phyloP scores from a whole-genome alignment of 1,139 yeast species.

The Debaryomyces nepalensis region DNA sequence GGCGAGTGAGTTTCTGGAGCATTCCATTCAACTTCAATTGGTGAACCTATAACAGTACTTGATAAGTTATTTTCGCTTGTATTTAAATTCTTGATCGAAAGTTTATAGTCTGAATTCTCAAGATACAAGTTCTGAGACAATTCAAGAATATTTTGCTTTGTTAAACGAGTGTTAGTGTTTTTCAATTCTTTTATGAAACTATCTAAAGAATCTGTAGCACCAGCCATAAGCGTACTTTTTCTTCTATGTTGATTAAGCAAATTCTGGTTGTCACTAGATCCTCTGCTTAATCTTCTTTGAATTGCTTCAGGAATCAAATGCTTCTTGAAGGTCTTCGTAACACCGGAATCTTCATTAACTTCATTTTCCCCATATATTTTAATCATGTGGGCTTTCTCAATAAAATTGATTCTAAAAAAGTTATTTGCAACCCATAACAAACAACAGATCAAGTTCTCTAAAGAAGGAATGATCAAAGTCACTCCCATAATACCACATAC shows the following conservation, averaged over 20 bases:
- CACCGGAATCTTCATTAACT: slow-evolving; percentile 63
- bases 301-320: slow-evolving; percentile 50
- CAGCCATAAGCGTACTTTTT: slow-evolving; percentile 26
- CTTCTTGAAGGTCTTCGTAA: slow-evolving; percentile 66
- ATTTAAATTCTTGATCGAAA: slow-evolving; percentile 31
- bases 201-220: slow-evolving; percentile 46
- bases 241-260: slow-evolving; percentile 24
- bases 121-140: slow-evolving; percentile 47
- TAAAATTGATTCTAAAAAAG: slow-evolving; percentile 69
- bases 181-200: slow-evolving; percentile 45
- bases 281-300: slow-evolving; percentile 36
- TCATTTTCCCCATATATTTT: slow-evolving; percentile 73
- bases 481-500: slow-evolving; percentile 86
- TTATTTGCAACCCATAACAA: slow-evolving; percentile 71
- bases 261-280: slow-evolving; percentile 18
- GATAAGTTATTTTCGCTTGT: slow-evolving; percentile 22
- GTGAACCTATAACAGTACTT: slow-evolving; percentile 50
- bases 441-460: slow-evolving; percentile 60
- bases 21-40: slow-evolving; percentile 61
- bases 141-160: slow-evolving; percentile 46
- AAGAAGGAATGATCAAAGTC: slow-evolving; percentile 64
- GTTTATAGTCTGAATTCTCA: slow-evolving; percentile 41
- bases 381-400: slow-evolving; percentile 82
- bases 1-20: slow-evolving; percentile 51
- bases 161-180: slow-evolving; percentile 34